phyloP scores from a whole-genome alignment of 1,139 yeast species.

The Lodderomyces metapsilosis region DNA sequence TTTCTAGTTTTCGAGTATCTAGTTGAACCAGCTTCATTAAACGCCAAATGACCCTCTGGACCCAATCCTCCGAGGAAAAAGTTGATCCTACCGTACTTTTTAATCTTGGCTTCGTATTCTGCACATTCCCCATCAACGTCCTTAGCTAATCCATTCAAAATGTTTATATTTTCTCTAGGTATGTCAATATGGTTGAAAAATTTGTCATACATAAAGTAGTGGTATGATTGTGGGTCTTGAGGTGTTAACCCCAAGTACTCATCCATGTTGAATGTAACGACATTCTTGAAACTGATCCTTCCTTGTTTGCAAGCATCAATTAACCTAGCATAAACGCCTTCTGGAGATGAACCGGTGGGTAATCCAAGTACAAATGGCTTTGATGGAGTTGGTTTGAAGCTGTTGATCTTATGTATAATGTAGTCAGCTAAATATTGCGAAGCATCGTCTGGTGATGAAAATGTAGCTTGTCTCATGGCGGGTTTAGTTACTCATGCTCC shows the following conservation, averaged over 20 bases:
- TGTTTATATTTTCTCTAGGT: slow-evolving; percentile 53
- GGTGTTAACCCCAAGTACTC: slow-evolving; percentile 56
- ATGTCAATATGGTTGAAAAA: slow-evolving; percentile 61
- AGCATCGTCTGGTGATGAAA: slow-evolving; percentile 43
- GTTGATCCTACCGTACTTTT: slow-evolving; percentile 50
- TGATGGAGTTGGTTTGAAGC: slow-evolving; percentile 44
- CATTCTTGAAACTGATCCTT: slow-evolving; percentile 49
- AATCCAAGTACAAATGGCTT: slow-evolving; percentile 60
- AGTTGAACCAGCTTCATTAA: slow-evolving; percentile 58
- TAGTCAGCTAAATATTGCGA: slow-evolving; percentile 50
- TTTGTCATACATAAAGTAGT: slow-evolving; percentile 59
- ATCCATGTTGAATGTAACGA: slow-evolving; percentile 64
- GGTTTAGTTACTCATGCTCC: not conserved
- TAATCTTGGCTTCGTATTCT: slow-evolving; percentile 51
- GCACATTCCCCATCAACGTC: slow-evolving; percentile 50
- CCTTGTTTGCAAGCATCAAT: slow-evolving; percentile 48
- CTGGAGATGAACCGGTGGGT: slow-evolving; percentile 69
- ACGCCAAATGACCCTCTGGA: slow-evolving; percentile 65
- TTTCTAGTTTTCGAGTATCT: slow-evolving; percentile 48
- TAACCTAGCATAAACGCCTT: slow-evolving; percentile 51
- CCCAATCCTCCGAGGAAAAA: slow-evolving; percentile 64
- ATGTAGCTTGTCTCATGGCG: slow-evolving; percentile 39
- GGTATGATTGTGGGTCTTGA: slow-evolving; percentile 52
- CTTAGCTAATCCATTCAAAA: slow-evolving; percentile 52
- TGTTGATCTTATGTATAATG: slow-evolving; percentile 45